These are phyloP conservation scores for Diaporthe citrichinensis DNA, from an alignment of 2,329 filamentous ascomycete genomes.

Conservation along the genomic window DNA sequence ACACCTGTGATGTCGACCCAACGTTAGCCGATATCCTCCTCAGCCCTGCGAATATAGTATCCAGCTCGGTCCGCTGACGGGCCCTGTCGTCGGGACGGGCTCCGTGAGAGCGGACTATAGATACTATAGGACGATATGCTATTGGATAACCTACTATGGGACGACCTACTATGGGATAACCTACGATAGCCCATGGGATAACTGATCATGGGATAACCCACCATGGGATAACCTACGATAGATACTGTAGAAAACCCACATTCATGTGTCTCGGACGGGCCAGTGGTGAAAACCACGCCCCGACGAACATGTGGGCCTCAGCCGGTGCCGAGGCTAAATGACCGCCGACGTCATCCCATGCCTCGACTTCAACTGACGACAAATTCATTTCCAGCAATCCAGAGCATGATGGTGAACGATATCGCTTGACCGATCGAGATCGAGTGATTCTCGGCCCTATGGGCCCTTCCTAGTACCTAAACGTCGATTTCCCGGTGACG, in stretches of 20 bases:
- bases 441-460: not conserved
- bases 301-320: constrained; percentile 2
- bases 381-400: not conserved
- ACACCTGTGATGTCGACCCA: not conserved
- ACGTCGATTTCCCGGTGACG: not conserved
- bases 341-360: constrained; percentile 22
- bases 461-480: not conserved
- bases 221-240: no score
- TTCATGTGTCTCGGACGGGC: not conserved
- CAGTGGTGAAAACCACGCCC: not conserved
- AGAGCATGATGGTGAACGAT: not conserved
- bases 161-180: no score
- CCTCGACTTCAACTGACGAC: not conserved
- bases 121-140: not conserved
- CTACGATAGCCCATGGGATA: no score
- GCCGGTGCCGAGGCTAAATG: constrained; percentile 16
- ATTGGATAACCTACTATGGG: no score
- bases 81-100: no score
- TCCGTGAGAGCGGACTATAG: not conserved
- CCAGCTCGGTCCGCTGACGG: not conserved
- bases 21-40: no score
- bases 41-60: not conserved
- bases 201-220: no score
- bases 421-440: not conserved
- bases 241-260: not conserved